Percentiles rank a stretch among this genome's conserved stretches.
These are phyloP conservation scores for Tetrastigma voinierianum DNA, from an alignment of 164 flowering plant genomes.

Conservation along the genomic window DNA sequence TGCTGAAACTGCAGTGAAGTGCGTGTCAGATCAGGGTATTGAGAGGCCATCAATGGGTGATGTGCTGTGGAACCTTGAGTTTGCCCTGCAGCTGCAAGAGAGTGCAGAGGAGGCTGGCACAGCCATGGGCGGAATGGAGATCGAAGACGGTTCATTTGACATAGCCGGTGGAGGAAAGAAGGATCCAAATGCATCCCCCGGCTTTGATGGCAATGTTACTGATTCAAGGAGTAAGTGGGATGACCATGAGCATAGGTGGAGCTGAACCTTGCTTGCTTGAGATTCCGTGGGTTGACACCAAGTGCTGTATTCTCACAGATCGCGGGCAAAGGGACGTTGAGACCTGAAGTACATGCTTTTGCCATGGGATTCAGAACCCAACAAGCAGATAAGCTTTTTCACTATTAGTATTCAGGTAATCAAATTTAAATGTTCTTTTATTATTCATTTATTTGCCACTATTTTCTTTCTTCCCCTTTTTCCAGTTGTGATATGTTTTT, in stretches of 20 bases:
- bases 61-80: constrained; percentile 82
- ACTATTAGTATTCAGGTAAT: neutral
- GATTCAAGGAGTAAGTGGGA: constrained; percentile 82
- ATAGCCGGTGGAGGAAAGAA: constrained; percentile 43
- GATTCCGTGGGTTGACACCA: constrained; percentile 86
- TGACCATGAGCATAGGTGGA: constrained; percentile 82
- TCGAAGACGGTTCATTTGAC: constrained; percentile 36
- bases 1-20: constrained; percentile 80
- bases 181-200: constrained; percentile 39
- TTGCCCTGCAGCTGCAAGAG: constrained; percentile 80
- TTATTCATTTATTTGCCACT: constrained; percentile 5
- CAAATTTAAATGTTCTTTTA: constrained; percentile 3
- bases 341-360: neutral
- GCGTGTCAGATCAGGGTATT: constrained; percentile 61
- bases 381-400: constrained; percentile 1
- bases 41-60: constrained; percentile 88
- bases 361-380: neutral
- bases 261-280: constrained; percentile 73
- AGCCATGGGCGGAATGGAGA: constrained; percentile 31
- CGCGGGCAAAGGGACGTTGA: constrained; percentile 87
- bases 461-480: neutral
- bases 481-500: neutral
- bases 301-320: constrained; percentile 93
- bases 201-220: constrained; percentile 46
- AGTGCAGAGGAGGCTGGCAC: constrained; percentile 73